Evolutionary conservation across 345 rosid species (phyloP), one percentile per base, ranked within the genome.

Genomic region (Ceriops zippeliana): DNA sequence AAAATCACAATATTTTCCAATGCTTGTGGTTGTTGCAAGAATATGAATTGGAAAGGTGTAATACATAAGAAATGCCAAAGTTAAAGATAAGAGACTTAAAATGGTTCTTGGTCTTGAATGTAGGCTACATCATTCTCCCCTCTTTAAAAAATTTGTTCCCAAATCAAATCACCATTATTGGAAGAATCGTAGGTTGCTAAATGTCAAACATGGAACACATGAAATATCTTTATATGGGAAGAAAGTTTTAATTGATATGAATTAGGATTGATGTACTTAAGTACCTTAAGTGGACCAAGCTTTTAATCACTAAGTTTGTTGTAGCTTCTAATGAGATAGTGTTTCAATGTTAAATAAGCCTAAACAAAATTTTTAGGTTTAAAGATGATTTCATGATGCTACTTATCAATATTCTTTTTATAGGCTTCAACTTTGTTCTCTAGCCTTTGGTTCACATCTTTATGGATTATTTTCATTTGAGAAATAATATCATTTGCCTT

Each of bases 361-460:
- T 26, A 65, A 11, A 67, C 51, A 52, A 67, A 34, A 34, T 67
- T 62, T 2, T 52, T 52, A 7, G 22, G 62, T 6, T 67, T 27
- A 21, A 68, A 68, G 27, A 27, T 58, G 6, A 68, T 15, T 11
- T 34, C 11, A 16, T 27, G 9, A 0, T 64, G 24, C 5, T 24
- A 15, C 17, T 58, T 32, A 27, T 68, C 63, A 10, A 53, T 57
- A 57, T 7, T 21, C 5, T 24, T 3, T 32, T 68, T 68, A 47
- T 68, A 34, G 2, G 37, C 7, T 6, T 34, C 0, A 7, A 1
- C 35, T 26, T 8, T 58, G 3, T 9, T 34, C 2, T 34, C 2
- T 1, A 34, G 9, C 37, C 8, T 34, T 34, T 1, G 2, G 2
- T 1, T 0, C 9, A 34, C 2, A 34, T 34, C 9, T 6, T 34